Base-by-base conservation (phyloP, 2,329 filamentous ascomycete genomes). In the Colletotrichum horii region DNA sequence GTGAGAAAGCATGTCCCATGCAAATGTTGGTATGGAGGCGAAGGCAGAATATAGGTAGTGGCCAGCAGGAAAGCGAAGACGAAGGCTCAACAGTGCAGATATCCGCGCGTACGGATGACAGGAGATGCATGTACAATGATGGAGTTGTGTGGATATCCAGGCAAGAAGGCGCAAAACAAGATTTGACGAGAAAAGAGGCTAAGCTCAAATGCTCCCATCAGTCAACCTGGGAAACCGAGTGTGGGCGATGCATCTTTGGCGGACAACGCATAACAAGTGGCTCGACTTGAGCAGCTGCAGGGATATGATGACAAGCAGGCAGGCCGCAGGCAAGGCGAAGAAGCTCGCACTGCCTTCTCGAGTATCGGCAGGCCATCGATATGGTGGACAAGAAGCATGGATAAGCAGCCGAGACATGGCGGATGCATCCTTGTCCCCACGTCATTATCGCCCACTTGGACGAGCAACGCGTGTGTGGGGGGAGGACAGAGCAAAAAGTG, bases 361-460 rank as follows among this genome's bases (percentile, higher is more conserved):
- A 52, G 43, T 52, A 26, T 71, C 32, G 14, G 28, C 26, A 38
- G 34, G 30, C 48, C 36, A 43, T 67, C 32, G 28, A 52, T 22
- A 19, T 24, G n/a, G 34, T 55, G 36, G 56, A 61, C 30, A 38
- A 56, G 65, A 69, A 62, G 28, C 52, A 71, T 74, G 66, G 70
- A 65, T 62, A 66, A 43, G 38, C 38, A 36, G 22, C 30, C 22
- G 66, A 28, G 26, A 30, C 15, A 30, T 16, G 43, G 36, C 19
- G 58, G 30, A 16, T 26, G 26, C 26, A 56, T 34, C 65, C 62
- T 60, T 65, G 73, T 56, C 32, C 60, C 71, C 71, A 71, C 74
- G 74, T 76, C 74, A 76, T 76, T 36, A 48, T 34, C 22, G 66
- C 52, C 65, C 60, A 71, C 71, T 58, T 64, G 38, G 34, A 32